phyloP scores from a whole-genome alignment of 495 filamentous ascomycete species.

The Bacidia gigantensis region DNA sequence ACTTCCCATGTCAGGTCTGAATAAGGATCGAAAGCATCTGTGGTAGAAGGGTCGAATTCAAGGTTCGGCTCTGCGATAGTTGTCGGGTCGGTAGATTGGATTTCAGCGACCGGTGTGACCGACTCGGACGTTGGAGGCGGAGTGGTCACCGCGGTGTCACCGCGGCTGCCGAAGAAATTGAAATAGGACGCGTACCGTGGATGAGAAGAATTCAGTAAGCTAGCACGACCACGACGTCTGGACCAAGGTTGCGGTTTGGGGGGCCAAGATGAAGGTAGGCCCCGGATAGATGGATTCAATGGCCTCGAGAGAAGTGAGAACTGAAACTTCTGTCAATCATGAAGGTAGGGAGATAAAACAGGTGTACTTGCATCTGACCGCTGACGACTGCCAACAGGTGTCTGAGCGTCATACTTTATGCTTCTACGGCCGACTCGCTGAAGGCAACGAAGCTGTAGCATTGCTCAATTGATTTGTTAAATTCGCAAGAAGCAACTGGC shows the following conservation, averaged over 20 bases:
- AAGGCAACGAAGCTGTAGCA: constrained; percentile 2
- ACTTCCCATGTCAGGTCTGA: constrained; percentile 26
- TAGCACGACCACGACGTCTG: too few species aligned
- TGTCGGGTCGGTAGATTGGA: neutral
- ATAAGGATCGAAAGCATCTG: constrained; percentile 28
- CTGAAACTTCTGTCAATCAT: neutral
- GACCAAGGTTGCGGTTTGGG: neutral
- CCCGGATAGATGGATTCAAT: neutral
- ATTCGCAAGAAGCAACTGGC: too few species aligned
- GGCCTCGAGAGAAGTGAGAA: neutral
- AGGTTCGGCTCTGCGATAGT: neutral
- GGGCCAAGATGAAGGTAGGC: neutral
- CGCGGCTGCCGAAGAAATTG: neutral
- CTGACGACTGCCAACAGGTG: neutral
- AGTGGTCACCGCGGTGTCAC: neutral
- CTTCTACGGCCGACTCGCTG: neutral
- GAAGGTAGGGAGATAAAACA: neutral
- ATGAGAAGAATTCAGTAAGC: neutral
- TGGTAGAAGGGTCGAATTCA: neutral
- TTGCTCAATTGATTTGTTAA: too few species aligned
- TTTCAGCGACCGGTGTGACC: constrained; percentile 1
- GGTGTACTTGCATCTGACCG: neutral
- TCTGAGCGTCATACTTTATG: neutral
- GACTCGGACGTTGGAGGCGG: neutral
- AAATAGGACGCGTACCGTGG: neutral